Evolutionary conservation across 108 stramenopile genomes (phyloP).

Genomic region (Cyclostephanos invisitatus): DNA sequence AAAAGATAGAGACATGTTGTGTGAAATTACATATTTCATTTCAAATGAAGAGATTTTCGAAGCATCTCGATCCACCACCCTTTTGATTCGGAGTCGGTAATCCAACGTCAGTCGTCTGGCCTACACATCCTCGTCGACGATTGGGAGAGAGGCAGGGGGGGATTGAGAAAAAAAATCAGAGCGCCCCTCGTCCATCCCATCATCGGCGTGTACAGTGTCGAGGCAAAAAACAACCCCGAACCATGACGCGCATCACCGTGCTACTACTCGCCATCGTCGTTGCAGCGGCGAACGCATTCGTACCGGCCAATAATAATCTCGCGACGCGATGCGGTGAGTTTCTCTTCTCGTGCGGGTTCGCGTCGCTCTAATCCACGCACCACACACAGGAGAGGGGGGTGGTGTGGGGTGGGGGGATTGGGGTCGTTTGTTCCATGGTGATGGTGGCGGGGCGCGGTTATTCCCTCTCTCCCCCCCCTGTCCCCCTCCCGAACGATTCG

Average conservation of each 20-base stretch:
- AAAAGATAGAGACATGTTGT: too few relatives aligned
- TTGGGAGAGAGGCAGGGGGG: too few relatives aligned
- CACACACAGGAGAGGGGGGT: neutral
- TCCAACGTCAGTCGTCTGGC: constrained; percentile 11
- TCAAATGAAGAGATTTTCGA: too few relatives aligned
- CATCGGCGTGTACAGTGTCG: too few relatives aligned
- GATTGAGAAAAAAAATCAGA: too few relatives aligned
- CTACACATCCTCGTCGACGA: neutral
- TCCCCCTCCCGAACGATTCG: neutral
- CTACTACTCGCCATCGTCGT: constrained; percentile 39
- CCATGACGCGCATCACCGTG: constrained; percentile 35
- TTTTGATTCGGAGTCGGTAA: too few relatives aligned
- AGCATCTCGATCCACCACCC: too few relatives aligned
- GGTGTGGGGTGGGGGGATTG: neutral
- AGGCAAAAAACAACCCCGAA: neutral
- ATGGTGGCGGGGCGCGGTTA: neutral
- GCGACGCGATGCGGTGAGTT: constrained; percentile 37
- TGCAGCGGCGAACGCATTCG: constrained; percentile 43
- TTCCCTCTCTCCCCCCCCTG: neutral
- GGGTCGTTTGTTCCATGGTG: neutral
- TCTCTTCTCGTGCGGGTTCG: neutral
- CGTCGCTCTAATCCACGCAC: too few relatives aligned
- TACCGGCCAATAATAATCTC: constrained; percentile 16
- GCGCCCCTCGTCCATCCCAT: neutral
- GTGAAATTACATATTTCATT: too few relatives aligned